These are phyloP conservation scores for Cyberlindnera suaveolens DNA, from an alignment of 805 yeast species.

Conservation along the genomic window DNA sequence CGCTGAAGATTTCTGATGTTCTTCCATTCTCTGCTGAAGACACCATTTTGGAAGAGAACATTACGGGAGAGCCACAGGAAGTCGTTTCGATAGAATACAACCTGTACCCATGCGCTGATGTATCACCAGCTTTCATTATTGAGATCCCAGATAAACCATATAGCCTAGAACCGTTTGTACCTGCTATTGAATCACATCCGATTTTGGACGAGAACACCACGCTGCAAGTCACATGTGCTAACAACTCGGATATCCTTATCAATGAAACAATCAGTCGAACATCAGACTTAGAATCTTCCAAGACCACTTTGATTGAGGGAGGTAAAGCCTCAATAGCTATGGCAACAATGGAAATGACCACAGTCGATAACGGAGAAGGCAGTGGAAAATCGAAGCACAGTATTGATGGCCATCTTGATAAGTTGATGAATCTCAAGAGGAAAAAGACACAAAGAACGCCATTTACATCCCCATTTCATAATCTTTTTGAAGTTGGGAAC, in stretches of 20 bases:
- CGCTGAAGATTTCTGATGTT: too few relatives aligned
- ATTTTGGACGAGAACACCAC: background rate
- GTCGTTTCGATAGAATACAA: too few relatives aligned
- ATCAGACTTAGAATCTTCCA: background rate
- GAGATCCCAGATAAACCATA: too few relatives aligned
- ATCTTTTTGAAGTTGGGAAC: background rate
- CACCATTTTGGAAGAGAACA: too few relatives aligned
- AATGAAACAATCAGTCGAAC: background rate
- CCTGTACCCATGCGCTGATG: too few relatives aligned
- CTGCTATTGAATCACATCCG: background rate
- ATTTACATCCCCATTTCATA: background rate
- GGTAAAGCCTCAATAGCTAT: background rate
- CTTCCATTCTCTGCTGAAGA: too few relatives aligned
- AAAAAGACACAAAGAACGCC: background rate
- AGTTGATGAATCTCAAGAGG: constrained; percentile 8
- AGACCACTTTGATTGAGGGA: background rate
- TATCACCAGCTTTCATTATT: too few relatives aligned
- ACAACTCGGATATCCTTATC: background rate
- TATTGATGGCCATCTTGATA: constrained; percentile 17
- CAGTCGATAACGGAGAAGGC: background rate
- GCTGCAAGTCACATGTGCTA: background rate
- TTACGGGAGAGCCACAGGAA: too few relatives aligned
- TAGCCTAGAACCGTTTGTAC: too few relatives aligned
- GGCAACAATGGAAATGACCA: background rate
- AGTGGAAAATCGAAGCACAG: constrained; percentile 5